Conservation (phyloP, 1,284 basidiomycete species). For the Phylloporus sp. region DNA sequence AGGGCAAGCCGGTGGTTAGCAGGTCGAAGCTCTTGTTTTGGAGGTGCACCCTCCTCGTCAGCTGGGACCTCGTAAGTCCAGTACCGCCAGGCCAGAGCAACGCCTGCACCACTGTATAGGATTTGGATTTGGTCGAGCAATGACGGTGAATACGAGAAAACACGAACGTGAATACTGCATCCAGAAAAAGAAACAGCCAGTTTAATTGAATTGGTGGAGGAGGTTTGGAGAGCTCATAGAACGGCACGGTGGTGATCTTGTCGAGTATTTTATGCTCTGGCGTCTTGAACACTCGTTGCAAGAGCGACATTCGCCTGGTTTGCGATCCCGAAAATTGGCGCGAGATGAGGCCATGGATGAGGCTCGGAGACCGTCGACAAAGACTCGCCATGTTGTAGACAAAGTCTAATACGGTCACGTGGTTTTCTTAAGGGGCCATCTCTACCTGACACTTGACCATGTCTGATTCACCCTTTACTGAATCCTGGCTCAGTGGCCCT, state of each 20-base stretch:
- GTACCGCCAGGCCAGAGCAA: slow-evolving; percentile 48
- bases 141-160: not conserved
- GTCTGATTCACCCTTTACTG: slow-evolving; percentile 28
- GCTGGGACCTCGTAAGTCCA: slow-evolving; percentile 34
- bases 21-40: slow-evolving; percentile 38
- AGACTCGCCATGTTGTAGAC: slow-evolving; percentile 56
- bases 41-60: slow-evolving; percentile 23
- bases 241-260: slow-evolving; percentile 30
- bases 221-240: slow-evolving; percentile 31
- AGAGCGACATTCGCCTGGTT: slow-evolving; percentile 20
- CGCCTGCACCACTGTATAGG: slow-evolving; percentile 39
- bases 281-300: slow-evolving; percentile 55
- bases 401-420: too few species aligned
- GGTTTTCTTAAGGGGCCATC: too few species aligned
- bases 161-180: slow-evolving; percentile 60
- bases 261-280: slow-evolving; percentile 52
- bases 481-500: slow-evolving; percentile 68
- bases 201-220: slow-evolving; percentile 31
- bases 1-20: slow-evolving; percentile 39
- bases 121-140: not conserved
- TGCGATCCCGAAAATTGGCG: not conserved
- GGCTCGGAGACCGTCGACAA: slow-evolving; percentile 14
- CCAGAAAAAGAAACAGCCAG: slow-evolving; percentile 60
- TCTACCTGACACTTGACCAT: not conserved
- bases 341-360: slow-evolving; percentile 5